A percentile compares a stretch with the other conserved stretches of the same genome.
Conservation (phyloP, 139 green algal species). For the Ettlia oleoabundans region DNA sequence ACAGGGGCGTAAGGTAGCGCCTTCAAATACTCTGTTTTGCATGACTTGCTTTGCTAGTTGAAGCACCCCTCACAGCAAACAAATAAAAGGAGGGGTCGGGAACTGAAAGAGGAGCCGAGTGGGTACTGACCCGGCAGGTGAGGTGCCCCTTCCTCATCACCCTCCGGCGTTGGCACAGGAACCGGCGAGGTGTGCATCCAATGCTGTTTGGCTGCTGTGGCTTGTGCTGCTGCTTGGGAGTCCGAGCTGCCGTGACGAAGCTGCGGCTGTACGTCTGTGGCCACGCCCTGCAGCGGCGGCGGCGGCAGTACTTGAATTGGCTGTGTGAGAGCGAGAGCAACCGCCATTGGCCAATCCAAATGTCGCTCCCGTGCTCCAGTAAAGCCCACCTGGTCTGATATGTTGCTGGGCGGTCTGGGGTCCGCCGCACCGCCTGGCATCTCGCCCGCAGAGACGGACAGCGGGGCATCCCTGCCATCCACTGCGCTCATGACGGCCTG, state of each 20-base stretch:
- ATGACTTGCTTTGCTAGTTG: not conserved
- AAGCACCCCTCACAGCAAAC: not conserved
- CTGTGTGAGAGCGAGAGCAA: too few relatives aligned
- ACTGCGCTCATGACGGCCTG: too few relatives aligned
- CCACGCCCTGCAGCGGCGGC: not conserved
- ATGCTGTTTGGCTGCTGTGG: not conserved
- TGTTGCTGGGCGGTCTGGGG: too few relatives aligned
- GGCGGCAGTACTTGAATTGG: not conserved
- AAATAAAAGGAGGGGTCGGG: not conserved
- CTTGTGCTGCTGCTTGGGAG: too few relatives aligned
- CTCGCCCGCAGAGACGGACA: too few relatives aligned
- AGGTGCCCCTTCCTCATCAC: not conserved
- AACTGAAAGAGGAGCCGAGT: not conserved
- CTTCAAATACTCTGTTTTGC: too few relatives aligned
- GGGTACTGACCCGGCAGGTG: not conserved
- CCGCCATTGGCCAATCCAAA: too few relatives aligned
- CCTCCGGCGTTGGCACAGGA: not conserved
- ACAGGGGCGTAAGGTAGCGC: not conserved
- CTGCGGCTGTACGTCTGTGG: not conserved
- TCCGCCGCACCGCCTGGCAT: too few relatives aligned
- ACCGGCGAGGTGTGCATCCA: not conserved
- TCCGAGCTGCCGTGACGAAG: too few relatives aligned
- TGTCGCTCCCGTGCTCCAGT: too few relatives aligned
- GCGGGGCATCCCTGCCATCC: too few relatives aligned
- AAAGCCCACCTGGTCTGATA: too few relatives aligned